Conservation (phyloP, 2,329 filamentous ascomycete genomes). For the Colletotrichum cuscutae region DNA sequence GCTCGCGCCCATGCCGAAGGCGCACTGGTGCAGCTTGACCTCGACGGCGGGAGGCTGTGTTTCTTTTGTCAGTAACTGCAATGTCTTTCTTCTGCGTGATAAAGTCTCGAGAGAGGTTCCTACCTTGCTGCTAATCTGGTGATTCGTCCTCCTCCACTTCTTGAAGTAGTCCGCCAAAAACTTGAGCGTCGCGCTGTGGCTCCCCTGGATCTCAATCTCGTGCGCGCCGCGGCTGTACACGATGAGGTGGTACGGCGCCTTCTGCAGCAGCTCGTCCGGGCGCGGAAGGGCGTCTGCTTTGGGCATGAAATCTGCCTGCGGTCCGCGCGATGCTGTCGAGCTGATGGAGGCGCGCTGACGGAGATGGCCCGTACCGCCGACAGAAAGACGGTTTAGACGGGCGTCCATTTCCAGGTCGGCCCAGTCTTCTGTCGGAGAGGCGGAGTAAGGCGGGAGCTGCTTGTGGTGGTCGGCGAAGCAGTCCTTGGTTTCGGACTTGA, state of each 20-base stretch:
- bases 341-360: background rate
- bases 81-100: background rate
- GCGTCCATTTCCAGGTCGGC: slow-evolving; percentile 52
- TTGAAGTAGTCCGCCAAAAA: slow-evolving; percentile 58
- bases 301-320: slow-evolving; percentile 49
- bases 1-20: slow-evolving; percentile 55
- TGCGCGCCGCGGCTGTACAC: slow-evolving; percentile 44
- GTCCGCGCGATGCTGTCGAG: background rate
- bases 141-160: slow-evolving; percentile 58
- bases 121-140: slow-evolving; percentile 48
- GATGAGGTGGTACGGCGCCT: slow-evolving; percentile 59
- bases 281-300: slow-evolving; percentile 52
- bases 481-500: slow-evolving; percentile 46
- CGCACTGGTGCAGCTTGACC: slow-evolving; percentile 54
- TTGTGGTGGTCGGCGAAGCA: slow-evolving; percentile 47
- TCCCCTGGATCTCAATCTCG: slow-evolving; percentile 55
- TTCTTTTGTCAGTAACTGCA: background rate
- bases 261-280: slow-evolving; percentile 58
- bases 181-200: slow-evolving; percentile 57
- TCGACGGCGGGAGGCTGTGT: slow-evolving; percentile 53
- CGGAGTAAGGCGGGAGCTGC: slow-evolving; percentile 8
- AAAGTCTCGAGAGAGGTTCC: background rate
- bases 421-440: slow-evolving; percentile 48
- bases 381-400: slow-evolving; percentile 38
- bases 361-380: slow-evolving; percentile 22